Evolutionary conservation across 2,329 filamentous ascomycete genomes (phyloP), one percentile per base, ranked within the genome.

Genomic region (Aspergillus eucalypticola): DNA sequence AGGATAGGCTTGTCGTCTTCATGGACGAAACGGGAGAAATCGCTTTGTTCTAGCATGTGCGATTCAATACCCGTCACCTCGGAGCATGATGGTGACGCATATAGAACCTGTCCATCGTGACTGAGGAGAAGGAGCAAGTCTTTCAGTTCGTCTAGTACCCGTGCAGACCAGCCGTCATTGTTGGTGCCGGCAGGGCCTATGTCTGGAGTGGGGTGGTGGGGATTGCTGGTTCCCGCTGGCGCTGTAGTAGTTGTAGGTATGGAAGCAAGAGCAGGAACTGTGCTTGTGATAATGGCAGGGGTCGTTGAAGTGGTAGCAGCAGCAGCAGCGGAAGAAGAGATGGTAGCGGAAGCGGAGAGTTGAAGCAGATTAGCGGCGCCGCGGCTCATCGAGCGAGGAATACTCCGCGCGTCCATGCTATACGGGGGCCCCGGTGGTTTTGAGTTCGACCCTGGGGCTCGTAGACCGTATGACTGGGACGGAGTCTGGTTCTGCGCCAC

Each of bases 111-210:
- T 39, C 92, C 92, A 69, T 95, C 88, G 23, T 91, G 86, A 50
- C 92, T 92, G 54, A 98, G 84, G 60, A 98, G 92, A 72, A 96
- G 88, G 58, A 96, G 78, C 67, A 97, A 86, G 75, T 97, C 94
- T 72, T 89, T 90, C 67, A 98, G 82, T 80, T 96, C 93, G 75
- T 96, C 91, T 23, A 97, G 86, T 11, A 96, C 89, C 66, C 91
- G 89, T 73, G 93, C 90, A 15, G 91, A 90, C 94, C 94, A 97
- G 25, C 53, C 25, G n/a, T 55, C 35, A 21, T 44, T 35, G 39
- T 35, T 55, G 7, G 25, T 25, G 10, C 42, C 25, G 15, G n/a
- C 39, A 5, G 29, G 53, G 19, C 8, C 19, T 21, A 44, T 21
- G 5, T 55, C 53, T 27, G 53, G 39, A 6, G 60, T 29, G 13